A percentile compares a stretch with the other conserved stretches of the same genome.
Evolutionary conservation across 225 moss, liverwort and hornwort genomes (phyloP).

Genomic region (Physcomitrium patens): DNA sequence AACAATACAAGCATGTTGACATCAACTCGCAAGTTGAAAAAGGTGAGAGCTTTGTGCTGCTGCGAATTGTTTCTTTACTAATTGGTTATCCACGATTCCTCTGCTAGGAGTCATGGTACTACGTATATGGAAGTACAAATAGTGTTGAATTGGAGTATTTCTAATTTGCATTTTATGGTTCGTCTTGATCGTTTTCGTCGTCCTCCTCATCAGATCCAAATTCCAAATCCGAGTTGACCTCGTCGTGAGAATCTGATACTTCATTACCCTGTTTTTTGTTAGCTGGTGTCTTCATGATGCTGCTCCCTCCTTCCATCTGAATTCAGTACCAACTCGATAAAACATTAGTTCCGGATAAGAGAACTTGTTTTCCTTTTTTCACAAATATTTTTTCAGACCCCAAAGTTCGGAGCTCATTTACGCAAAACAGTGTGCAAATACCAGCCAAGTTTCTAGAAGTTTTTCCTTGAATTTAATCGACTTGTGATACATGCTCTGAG

Average conservation of each 20-base stretch:
- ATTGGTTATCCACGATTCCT: no score
- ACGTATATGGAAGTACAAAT: no score
- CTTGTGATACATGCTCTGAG: conserved; percentile 2
- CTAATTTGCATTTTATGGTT: no score
- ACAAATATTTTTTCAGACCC: neutral
- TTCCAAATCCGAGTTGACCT: conserved; percentile 35
- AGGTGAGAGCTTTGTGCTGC: no score
- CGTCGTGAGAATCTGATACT: conserved; percentile 29
- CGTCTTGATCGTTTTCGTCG: conserved; percentile 1
- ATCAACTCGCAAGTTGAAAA: no score
- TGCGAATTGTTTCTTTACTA: no score
- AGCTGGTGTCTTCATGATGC: conserved; percentile 33
- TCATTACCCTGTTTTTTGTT: conserved; percentile 28
- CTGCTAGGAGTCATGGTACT: no score
- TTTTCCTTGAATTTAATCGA: conserved; percentile 10
- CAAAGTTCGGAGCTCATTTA: conserved; percentile 1
- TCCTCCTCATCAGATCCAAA: conserved; percentile 25
- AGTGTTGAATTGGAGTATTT: no score
- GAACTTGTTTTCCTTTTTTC: neutral
- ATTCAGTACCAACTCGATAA: conserved; percentile 17
- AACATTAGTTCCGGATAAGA: neutral
- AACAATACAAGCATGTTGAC: no score
- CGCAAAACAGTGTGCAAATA: conserved; percentile 2
- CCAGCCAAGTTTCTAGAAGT: neutral
- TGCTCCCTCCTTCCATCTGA: conserved; percentile 54